Evolutionary conservation across 108 stramenopile genomes (phyloP), one percentile per base, ranked within the genome.

Genomic region (Aurantiochytrium sp.): DNA sequence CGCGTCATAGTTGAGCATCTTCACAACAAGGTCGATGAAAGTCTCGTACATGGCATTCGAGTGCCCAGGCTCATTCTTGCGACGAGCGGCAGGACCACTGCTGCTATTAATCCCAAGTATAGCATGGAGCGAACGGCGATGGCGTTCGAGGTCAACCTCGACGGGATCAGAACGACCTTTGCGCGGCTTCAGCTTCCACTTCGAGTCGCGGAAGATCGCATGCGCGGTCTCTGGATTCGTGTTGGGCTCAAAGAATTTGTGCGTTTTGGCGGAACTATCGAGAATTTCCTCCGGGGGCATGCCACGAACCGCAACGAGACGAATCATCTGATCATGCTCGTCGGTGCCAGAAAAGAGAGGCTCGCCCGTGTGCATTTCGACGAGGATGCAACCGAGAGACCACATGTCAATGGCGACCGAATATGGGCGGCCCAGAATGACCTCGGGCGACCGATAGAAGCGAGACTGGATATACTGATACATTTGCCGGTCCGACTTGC

Each of bases 401-500:
- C 99, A 99, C 96, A 98, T 98, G 93, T 99, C 99, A 90, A 99
- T 99, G 42, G 97, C 96, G 19, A 96, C 94, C 53, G 92, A 92
- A 91, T 99, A 99, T 0, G 97, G 96, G 23, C 98, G 88, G 23
- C 99, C 99, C 19, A 99, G 93, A 93, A 99, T 96, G 29, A 98
- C 99, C 93, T 99, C 99, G 8, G 99, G 99, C 29, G 96, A 97
- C 25, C 94, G 96, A 91, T 99, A 99, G 91, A 99, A 99, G 21
- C 98, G 95, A 90, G 96, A 97, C 91, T 99, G 99, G 91, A 99
- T 99, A 92, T 98, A 99, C 10, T 97, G 95, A 91, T 98, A 98
- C 97, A 97, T 97, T 44, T 96, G 94, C 87, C 95, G 94, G 89
- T 96, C 94, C 16, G 94, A 93, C 60, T 94, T 92, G 93, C 98